Percentiles rank a stretch among this genome's conserved stretches.
Conservation (phyloP, 1,139 yeast species). For the Maudiozyma humilis region DNA sequence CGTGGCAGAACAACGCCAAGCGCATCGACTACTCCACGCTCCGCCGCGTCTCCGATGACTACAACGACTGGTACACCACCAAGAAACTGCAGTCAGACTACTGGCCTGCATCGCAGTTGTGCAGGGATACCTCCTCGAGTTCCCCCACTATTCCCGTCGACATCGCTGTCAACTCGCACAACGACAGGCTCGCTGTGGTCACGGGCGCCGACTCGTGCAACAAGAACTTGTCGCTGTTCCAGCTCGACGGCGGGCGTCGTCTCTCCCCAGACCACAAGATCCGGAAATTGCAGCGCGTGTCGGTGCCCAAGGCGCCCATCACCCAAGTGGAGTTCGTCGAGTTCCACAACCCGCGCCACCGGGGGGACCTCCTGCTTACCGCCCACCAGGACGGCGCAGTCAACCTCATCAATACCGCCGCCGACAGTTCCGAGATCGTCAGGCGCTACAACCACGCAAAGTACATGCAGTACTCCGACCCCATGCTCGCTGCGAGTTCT, state of each 20-base stretch:
- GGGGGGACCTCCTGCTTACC: constrained; percentile 18
- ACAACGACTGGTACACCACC: constrained; percentile 24
- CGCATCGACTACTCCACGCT: constrained; percentile 17
- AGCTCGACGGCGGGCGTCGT: constrained; percentile 5
- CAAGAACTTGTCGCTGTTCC: constrained; percentile 20
- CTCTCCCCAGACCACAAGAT: constrained; percentile 7
- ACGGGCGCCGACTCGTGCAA: constrained; percentile 11
- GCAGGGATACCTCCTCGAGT: not conserved
- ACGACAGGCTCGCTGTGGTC: constrained; percentile 13
- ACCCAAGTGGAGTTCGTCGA: constrained; percentile 14
- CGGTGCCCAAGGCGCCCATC: constrained; percentile 24
- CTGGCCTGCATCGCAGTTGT: constrained; percentile 15
- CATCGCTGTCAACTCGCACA: constrained; percentile 12
- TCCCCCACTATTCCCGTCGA: constrained; percentile 11
- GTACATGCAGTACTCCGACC: constrained; percentile 14
- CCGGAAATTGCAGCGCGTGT: constrained; percentile 20
- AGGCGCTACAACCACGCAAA: constrained; percentile 24
- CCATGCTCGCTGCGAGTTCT: not conserved
- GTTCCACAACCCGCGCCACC: constrained; percentile 3
- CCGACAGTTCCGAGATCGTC: constrained; percentile 23
- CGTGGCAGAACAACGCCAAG: constrained; percentile 18
- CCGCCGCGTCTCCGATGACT: constrained; percentile 25
- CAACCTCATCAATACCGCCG: constrained; percentile 22
- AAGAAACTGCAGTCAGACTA: constrained; percentile 24
- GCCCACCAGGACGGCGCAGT: constrained; percentile 28